Conservation (phyloP, 129 eudicot species). For the Chrysanthemum seticuspe region DNA sequence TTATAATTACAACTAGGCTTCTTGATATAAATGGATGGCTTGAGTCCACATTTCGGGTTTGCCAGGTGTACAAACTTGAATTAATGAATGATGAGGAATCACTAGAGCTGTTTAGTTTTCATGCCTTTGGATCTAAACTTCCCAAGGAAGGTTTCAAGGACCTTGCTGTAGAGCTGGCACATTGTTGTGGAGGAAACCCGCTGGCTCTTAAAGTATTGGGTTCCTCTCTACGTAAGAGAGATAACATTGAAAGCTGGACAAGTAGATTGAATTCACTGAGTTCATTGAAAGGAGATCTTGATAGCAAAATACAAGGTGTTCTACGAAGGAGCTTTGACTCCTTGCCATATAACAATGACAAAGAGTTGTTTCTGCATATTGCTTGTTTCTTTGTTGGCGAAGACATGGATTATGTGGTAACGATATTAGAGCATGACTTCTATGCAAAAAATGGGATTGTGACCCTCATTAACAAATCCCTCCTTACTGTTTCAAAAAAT, state of each 20-base stretch:
- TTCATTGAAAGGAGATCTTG: background rate
- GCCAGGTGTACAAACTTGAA: background rate
- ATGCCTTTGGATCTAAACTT: slow-evolving; percentile 1
- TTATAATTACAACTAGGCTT: background rate
- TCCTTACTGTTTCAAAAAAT: background rate
- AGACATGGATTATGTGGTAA: background rate
- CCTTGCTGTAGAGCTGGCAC: background rate
- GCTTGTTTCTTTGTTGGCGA: background rate
- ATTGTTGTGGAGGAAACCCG: background rate
- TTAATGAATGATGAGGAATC: background rate
- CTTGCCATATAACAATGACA: background rate
- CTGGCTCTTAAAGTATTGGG: slow-evolving; percentile 4
- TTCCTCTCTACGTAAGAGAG: background rate
- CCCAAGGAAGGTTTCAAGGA: background rate
- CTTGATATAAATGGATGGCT: background rate
- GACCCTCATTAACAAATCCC: background rate
- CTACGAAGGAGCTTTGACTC: background rate
- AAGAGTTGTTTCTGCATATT: background rate
- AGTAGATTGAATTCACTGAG: background rate
- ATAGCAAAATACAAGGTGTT: background rate
- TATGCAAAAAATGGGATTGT: background rate
- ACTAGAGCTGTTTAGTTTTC: background rate
- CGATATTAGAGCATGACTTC: background rate
- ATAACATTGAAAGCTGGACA: background rate
- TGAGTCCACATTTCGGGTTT: background rate